Conservation (phyloP, 495 filamentous ascomycete species). For the Tuber brumale region DNA sequence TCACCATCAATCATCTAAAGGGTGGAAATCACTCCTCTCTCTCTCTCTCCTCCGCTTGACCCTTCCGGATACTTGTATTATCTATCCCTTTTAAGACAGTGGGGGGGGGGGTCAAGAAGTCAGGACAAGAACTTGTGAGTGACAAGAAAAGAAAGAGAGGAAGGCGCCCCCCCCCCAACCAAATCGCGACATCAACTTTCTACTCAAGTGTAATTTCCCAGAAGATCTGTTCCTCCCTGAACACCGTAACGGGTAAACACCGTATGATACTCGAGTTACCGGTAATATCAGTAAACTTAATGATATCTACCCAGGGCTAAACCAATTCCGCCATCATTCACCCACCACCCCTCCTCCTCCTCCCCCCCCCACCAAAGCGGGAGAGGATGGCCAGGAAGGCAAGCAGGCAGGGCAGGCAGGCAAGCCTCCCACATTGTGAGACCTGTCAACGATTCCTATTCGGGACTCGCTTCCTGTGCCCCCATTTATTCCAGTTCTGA, state of each 20-base stretch:
- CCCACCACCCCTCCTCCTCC: too few relatives aligned
- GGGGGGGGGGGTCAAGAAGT: not conserved
- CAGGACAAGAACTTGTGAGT: not conserved
- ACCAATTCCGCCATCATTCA: too few relatives aligned
- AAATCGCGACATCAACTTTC: too few relatives aligned
- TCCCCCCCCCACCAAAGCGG: not conserved
- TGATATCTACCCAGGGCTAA: too few relatives aligned
- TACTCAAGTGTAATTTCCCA: too few relatives aligned
- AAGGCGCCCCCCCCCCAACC: not conserved
- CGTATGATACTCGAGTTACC: too few relatives aligned
- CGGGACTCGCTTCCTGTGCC: not conserved
- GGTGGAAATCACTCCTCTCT: not conserved
- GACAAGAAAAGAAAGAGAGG: not conserved
- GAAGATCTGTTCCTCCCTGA: not conserved
- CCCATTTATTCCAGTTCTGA: too few relatives aligned
- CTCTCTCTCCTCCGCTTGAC: conserved; percentile 1
- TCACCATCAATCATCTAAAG: not conserved
- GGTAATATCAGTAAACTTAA: too few relatives aligned
- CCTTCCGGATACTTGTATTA: not conserved
- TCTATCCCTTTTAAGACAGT: conserved; percentile 1
- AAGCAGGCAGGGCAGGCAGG: not conserved
- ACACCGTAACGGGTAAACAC: not conserved
- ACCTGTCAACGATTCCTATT: not conserved
- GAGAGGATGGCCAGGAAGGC: not conserved
- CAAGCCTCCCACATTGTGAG: not conserved